A percentile compares a stretch with the other conserved stretches of the same genome.
These are phyloP conservation scores for Lanmaoa rubissima DNA, from an alignment of 768 basidiomycete genomes.

Conservation along the genomic window DNA sequence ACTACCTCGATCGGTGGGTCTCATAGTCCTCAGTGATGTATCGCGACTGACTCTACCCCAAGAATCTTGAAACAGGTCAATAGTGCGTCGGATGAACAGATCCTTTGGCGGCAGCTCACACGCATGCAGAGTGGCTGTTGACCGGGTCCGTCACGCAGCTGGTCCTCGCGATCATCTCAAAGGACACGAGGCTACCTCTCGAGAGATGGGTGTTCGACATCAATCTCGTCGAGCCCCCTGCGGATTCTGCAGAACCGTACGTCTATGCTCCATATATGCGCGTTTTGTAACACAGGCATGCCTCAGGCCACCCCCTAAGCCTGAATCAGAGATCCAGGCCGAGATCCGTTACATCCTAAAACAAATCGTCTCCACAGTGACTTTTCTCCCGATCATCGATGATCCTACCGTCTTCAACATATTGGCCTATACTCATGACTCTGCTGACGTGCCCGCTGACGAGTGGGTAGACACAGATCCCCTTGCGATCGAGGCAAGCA, in stretches of 20 bases:
- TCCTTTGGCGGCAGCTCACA: neutral
- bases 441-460: slow-evolving; percentile 85
- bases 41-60: neutral
- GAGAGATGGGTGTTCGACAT: slow-evolving; percentile 99
- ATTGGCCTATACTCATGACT: slow-evolving; percentile 90
- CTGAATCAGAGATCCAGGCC: slow-evolving; percentile 88
- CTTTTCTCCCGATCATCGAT: slow-evolving; percentile 93
- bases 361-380: slow-evolving; percentile 96
- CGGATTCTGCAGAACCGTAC: slow-evolving; percentile 50
- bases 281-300: neutral
- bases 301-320: slow-evolving; percentile 55
- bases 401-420: slow-evolving; percentile 98
- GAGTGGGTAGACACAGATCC: slow-evolving; percentile 98
- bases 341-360: slow-evolving; percentile 98
- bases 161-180: slow-evolving; percentile 93
- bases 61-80: slow-evolving; percentile 92
- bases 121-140: slow-evolving; percentile 81
- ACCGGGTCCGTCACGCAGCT: slow-evolving; percentile 91
- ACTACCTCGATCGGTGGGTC: slow-evolving; percentile 78
- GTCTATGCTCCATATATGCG: slow-evolving; percentile 23
- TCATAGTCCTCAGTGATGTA: neutral
- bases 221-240: slow-evolving; percentile 69
- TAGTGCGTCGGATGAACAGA: slow-evolving; percentile 50
- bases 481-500: slow-evolving; percentile 87
- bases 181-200: slow-evolving; percentile 86